These are phyloP conservation scores for Calycina marina DNA, from an alignment of 2,329 filamentous ascomycete species.

Conservation along the genomic window DNA sequence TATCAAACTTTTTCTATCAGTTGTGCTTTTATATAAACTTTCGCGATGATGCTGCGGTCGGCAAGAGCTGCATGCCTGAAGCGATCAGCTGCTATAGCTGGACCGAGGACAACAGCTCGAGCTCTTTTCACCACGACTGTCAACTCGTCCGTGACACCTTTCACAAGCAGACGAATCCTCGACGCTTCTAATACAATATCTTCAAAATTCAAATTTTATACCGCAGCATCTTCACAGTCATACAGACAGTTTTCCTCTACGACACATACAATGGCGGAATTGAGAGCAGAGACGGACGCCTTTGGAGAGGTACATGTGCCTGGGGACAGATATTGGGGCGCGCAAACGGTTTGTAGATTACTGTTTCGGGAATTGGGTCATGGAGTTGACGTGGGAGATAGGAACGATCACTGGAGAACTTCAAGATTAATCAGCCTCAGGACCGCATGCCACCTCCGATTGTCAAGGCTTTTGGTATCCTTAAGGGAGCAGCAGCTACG, in stretches of 20 bases:
- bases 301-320: slow-evolving; percentile 94
- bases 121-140: slow-evolving; percentile 3
- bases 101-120: slow-evolving; percentile 12
- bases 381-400: neutral
- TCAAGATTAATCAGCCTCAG: slow-evolving; percentile 98
- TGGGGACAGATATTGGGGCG: slow-evolving; percentile 94
- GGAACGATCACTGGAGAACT: slow-evolving; percentile 90
- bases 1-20: too few relatives aligned
- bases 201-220: slow-evolving; percentile 4
- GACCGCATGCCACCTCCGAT: slow-evolving; percentile 95
- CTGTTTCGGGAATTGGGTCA: neutral
- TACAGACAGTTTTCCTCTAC: slow-evolving; percentile 18
- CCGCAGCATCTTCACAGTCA: slow-evolving; percentile 2
- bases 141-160: slow-evolving; percentile 5
- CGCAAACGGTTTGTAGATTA: slow-evolving; percentile 54
- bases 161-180: slow-evolving; percentile 5
- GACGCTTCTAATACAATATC: slow-evolving; percentile 4
- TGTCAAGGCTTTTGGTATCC: slow-evolving; percentile 84
- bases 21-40: too few relatives aligned
- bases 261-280: slow-evolving; percentile 26
- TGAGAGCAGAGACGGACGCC: slow-evolving; percentile 86
- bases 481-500: slow-evolving; percentile 90
- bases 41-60: too few relatives aligned
- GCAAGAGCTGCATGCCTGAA: too few relatives aligned
- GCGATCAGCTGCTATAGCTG: slow-evolving; percentile 15